Evolutionary conservation across 2,329 filamentous ascomycete genomes (phyloP).

Genomic region (Botrytis porri): DNA sequence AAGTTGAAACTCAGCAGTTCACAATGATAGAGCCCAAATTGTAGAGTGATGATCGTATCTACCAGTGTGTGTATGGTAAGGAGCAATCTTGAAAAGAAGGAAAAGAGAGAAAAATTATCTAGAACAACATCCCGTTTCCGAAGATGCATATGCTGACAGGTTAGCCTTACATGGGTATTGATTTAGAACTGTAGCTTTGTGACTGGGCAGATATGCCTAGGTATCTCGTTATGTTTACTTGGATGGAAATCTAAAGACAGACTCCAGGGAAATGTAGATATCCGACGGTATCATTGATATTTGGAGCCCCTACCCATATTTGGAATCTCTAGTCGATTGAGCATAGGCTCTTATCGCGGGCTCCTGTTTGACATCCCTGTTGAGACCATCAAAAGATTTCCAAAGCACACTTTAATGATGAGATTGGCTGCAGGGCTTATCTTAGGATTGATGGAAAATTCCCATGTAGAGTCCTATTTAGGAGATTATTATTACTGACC

Average conservation of each 20-base stretch:
- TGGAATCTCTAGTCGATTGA: no score
- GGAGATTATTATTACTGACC: no score
- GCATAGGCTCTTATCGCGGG: no score
- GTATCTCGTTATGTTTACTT: background rate
- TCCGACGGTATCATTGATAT: no score
- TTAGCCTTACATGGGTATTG: background rate
- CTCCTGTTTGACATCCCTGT: no score
- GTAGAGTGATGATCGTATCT: background rate
- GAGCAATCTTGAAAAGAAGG: background rate
- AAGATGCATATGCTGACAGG: background rate
- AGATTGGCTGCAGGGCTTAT: no score
- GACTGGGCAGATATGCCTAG: background rate
- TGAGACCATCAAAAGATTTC: no score
- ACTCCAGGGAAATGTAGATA: rapidly evolving
- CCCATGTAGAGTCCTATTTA: background rate
- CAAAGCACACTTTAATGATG: no score
- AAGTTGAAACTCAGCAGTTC: no score
- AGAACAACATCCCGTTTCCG: background rate
- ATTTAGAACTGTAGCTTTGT: background rate
- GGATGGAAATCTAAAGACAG: no score
- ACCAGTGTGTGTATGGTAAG: background rate
- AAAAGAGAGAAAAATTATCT: no score
- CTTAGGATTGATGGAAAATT: background rate
- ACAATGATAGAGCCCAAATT: background rate
- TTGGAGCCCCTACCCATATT: no score